A percentile compares a stretch with the other conserved stretches of the same genome.
phyloP scores from a whole-genome alignment of 129 eudicot genomes.

The Silybum marianum region DNA sequence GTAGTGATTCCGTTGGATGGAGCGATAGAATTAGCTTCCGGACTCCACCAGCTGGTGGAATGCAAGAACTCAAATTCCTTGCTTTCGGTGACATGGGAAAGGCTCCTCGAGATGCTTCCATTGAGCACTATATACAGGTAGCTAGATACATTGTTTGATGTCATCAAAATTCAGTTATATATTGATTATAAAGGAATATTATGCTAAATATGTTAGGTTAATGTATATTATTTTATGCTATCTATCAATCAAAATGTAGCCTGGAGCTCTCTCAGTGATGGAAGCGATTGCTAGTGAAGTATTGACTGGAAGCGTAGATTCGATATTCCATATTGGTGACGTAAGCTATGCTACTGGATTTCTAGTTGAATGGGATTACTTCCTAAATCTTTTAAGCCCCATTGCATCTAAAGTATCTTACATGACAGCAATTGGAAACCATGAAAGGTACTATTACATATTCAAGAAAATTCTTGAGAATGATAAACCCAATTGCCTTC shows the following conservation, averaged over 20 bases:
- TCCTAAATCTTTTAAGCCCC: constrained; percentile 74
- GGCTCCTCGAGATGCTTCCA: constrained; percentile 81
- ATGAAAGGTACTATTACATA: constrained; percentile 67
- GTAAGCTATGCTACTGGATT: constrained; percentile 95
- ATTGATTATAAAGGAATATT: neutral
- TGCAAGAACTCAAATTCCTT: constrained; percentile 60
- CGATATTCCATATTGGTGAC: constrained; percentile 89
- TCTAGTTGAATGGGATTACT: constrained; percentile 90
- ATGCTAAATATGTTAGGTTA: neutral
- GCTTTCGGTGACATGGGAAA: constrained; percentile 96
- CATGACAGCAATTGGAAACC: constrained; percentile 98
- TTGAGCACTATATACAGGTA: constrained; percentile 93
- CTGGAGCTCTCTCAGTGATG: constrained; percentile 68
- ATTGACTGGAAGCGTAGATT: constrained; percentile 56
- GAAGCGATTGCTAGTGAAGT: constrained; percentile 67
- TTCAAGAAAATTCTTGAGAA: neutral
- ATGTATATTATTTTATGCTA: neutral
- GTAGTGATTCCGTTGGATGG: constrained; percentile 77
- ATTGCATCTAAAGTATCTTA: constrained; percentile 71
- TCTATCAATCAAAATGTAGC: constrained; percentile 39
- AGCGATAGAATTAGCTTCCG: constrained; percentile 49
- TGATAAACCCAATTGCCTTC: neutral
- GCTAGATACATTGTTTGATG: constrained; percentile 38
- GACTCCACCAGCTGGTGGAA: constrained; percentile 83
- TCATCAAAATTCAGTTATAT: neutral